Conservation (phyloP, 257 asterid genomes). For the Galeopsis tetrahit region DNA sequence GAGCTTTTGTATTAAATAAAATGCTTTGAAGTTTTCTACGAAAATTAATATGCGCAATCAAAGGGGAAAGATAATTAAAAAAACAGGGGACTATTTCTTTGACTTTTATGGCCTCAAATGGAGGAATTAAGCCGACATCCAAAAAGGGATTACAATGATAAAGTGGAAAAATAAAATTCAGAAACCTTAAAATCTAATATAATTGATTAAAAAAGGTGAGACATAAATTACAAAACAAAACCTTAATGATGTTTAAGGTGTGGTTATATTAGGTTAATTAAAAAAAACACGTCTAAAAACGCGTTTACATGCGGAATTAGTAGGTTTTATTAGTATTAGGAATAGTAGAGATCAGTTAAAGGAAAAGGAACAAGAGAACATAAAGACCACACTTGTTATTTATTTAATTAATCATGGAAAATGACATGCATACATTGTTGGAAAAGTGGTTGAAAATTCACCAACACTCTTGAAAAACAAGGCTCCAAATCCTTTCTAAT, state of each 20-base stretch:
- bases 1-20: not conserved
- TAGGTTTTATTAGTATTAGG: no score
- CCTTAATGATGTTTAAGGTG: no score
- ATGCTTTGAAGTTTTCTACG: not conserved
- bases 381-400: no score
- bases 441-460: not conserved
- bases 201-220: not conserved
- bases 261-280: no score
- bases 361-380: not conserved
- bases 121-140: not conserved
- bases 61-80: not conserved
- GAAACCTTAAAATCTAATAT: no score
- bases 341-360: no score
- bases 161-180: not conserved
- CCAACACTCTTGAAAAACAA: not conserved
- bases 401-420: not conserved
- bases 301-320: no score
- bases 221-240: not conserved
- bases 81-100: no score
- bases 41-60: not conserved
- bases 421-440: not conserved
- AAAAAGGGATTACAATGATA: not conserved
- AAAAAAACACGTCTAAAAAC: no score
- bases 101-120: not conserved
- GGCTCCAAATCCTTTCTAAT: not conserved